These are phyloP conservation scores for Thraustotheca clavata DNA, from an alignment of 352 stramenopile genomes.

Conservation along the genomic window DNA sequence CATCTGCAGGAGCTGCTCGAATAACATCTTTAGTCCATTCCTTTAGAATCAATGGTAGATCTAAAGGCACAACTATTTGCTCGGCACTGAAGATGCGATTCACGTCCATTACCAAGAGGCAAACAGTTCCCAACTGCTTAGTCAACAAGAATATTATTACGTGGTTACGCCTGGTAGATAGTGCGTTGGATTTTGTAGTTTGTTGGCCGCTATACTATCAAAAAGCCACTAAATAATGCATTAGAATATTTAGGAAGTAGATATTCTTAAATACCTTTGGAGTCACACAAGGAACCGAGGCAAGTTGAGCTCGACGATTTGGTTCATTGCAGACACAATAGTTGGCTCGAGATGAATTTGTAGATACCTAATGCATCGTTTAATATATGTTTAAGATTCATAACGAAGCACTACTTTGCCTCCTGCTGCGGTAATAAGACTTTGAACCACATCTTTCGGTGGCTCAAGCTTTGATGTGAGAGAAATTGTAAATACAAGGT, in stretches of 20 bases:
- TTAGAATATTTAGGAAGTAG: background rate
- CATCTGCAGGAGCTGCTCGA: conserved; percentile 55
- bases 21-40: conserved; percentile 90
- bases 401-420: background rate
- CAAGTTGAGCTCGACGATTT: background rate
- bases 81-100: conserved; percentile 90
- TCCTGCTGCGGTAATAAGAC: conserved; percentile 5
- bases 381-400: background rate
- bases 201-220: conserved; percentile 6
- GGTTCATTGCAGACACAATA: conserved; percentile 12
- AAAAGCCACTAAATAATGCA: conserved; percentile 12
- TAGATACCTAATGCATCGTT: conserved; percentile 4
- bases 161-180: background rate
- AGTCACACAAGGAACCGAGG: conserved; percentile 2
- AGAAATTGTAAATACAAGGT: background rate
- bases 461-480: background rate
- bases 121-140: background rate
- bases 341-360: background rate
- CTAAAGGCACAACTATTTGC: conserved; percentile 83
- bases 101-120: conserved; percentile 71
- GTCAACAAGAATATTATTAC: too few species aligned
- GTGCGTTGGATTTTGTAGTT: background rate
- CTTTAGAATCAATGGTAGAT: conserved; percentile 81
- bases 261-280: background rate
- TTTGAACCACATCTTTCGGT: conserved; percentile 4